phyloP scores from a whole-genome alignment of 257 asterid species.

The Verbena officinalis region DNA sequence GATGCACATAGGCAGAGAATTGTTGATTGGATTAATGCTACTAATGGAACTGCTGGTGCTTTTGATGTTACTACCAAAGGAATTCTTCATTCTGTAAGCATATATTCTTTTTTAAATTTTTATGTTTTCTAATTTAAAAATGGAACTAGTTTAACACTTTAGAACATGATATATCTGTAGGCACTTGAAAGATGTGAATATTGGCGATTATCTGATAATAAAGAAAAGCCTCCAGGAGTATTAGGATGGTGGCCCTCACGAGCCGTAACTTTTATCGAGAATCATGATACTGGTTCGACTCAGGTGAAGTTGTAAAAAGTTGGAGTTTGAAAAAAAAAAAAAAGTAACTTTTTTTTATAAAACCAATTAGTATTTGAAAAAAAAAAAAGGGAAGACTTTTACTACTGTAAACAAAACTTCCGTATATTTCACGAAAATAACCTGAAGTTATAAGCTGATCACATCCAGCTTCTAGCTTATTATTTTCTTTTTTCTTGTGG shows the following conservation, averaged over 20 bases:
- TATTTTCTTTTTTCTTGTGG: no score
- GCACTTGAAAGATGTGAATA: conserved; percentile 87
- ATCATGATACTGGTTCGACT: conserved; percentile 99
- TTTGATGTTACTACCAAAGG: conserved; percentile 98
- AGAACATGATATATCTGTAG: conserved; percentile 31
- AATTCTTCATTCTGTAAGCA: conserved; percentile 86
- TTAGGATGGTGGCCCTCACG: conserved; percentile 99
- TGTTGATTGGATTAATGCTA: conserved; percentile 92
- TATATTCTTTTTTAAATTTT: conserved; percentile 2
- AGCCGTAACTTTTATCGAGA: conserved; percentile 96
- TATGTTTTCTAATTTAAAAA: conserved; percentile 14
- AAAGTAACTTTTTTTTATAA: conserved; percentile 1
- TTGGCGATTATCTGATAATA: conserved; percentile 88
- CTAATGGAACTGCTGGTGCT: conserved; percentile 93
- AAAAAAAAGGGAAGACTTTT: no score
- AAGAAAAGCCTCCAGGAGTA: conserved; percentile 95
- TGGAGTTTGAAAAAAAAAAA: not conserved
- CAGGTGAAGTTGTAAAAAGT: conserved; percentile 53
- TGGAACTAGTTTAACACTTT: no score
- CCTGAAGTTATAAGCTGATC: no score
- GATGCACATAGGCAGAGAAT: conserved; percentile 95
- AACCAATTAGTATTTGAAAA: no score
- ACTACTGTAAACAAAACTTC: no score
- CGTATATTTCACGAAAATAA: no score
- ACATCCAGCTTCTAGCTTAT: no score